Evolutionary conservation across 768 basidiomycete genomes (phyloP).

Genomic region (Termitomyces sp.): DNA sequence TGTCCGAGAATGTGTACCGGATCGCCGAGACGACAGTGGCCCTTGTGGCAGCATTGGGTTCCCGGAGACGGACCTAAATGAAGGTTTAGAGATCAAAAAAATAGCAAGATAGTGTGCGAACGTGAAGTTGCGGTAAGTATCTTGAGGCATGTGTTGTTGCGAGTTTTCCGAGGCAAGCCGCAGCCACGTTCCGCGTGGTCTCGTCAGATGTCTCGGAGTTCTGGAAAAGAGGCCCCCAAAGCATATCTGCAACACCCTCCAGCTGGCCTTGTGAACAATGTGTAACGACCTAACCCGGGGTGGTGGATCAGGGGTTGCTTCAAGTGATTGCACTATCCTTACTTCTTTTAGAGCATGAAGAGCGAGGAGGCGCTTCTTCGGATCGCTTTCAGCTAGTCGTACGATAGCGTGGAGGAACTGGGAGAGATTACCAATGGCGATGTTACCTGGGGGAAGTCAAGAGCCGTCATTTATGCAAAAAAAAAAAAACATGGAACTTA

Average conservation of each 20-base stretch:
- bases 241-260: conserved; percentile 78
- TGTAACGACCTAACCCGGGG: conserved; percentile 68
- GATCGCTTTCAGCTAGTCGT: conserved; percentile 67
- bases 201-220: conserved; percentile 89
- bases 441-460: conserved; percentile 57
- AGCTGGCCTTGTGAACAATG: conserved; percentile 83
- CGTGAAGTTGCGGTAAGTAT: conserved; percentile 91
- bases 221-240: conserved; percentile 91
- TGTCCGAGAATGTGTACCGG: conserved; percentile 90
- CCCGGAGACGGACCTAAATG: conserved; percentile 56
- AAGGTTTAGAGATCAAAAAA: background rate
- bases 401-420: conserved; percentile 85
- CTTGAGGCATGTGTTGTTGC: conserved; percentile 87
- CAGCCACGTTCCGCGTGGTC: conserved; percentile 89
- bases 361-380: conserved; percentile 76
- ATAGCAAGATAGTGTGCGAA: conserved; percentile 35
- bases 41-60: conserved; percentile 63
- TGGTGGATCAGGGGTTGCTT: background rate
- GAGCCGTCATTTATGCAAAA: background rate
- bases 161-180: conserved; percentile 93
- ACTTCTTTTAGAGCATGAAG: conserved; percentile 94
- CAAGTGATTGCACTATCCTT: conserved; percentile 8
- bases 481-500: conserved; percentile 22
- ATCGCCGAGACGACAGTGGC: conserved; percentile 92
- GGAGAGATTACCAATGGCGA: conserved; percentile 88